Evolutionary conservation across 2,329 filamentous ascomycete genomes (phyloP).

Genomic region (Aspergillus sp.): DNA sequence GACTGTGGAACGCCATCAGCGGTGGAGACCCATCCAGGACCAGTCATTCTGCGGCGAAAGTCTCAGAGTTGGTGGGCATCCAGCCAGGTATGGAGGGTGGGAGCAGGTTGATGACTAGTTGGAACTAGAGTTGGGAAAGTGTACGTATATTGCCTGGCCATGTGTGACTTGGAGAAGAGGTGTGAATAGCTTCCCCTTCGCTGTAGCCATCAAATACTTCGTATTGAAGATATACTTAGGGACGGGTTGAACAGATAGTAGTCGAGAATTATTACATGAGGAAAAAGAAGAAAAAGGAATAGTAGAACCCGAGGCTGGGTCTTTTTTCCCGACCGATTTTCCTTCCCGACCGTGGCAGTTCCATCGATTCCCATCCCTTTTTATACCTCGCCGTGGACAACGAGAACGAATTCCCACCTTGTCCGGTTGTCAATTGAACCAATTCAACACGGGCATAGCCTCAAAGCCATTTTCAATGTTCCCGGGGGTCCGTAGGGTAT

Average conservation of each 20-base stretch:
- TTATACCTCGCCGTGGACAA: neutral
- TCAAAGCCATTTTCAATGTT: slow-evolving; percentile 3
- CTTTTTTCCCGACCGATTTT: slow-evolving; percentile 9
- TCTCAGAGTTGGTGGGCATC: neutral
- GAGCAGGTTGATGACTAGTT: neutral
- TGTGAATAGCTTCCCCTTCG: slow-evolving; percentile 3
- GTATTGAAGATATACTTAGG: no score
- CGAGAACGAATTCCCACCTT: neutral
- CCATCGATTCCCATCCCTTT: neutral
- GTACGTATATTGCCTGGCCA: neutral
- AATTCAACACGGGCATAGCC: neutral
- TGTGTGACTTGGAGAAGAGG: no score
- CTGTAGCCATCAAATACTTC: no score
- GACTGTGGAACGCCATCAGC: neutral
- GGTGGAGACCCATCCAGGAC: neutral
- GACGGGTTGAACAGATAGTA: no score
- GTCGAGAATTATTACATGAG: neutral
- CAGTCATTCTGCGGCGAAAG: neutral
- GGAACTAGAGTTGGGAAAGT: neutral
- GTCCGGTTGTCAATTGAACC: neutral
- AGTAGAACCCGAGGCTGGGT: slow-evolving; percentile 1
- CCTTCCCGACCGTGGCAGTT: slow-evolving; percentile 2
- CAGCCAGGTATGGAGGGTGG: neutral
- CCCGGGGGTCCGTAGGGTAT: slow-evolving; percentile 8
- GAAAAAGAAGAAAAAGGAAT: slow-evolving; percentile 2